Evolutionary conservation across 176 grass and related monocot genomes (phyloP), one percentile per base, ranked within the genome.

Genomic region (Coix lacrymajobi): DNA sequence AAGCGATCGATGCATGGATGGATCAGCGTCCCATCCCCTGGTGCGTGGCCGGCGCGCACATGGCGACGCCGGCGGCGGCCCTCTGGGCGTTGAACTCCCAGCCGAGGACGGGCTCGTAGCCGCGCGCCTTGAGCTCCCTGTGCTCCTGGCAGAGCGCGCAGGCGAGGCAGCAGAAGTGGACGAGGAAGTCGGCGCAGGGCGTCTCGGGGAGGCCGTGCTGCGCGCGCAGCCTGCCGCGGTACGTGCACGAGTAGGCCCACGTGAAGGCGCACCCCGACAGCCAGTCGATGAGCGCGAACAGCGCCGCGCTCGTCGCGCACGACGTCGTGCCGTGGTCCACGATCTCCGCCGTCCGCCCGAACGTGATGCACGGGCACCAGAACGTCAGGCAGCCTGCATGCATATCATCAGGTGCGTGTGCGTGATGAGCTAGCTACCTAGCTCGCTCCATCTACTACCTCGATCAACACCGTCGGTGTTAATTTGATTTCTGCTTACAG

Each of bases 311-410:
- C 7, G 85, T 38, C 2, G 88, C 93, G 67, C 93, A 92, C 41
- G 90, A 87, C 49, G 87, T 75, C 15, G 76, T 7, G 3, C 94
- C 94, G 74, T 46, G 22, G 79, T 97, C 94, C n/a, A 92, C 83
- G 6, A 94, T 90, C 86, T 97, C 94, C 25, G 94, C 94, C 6
- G 92, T 32, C 26, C 79, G 73, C 1, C 89, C 94, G 69, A 97
- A 94, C 5, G 89, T 90, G 62, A 97, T 78, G 85, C 89, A 97
- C 3, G 89, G 89, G 85, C 89, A 97, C 20, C 88, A 97, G 12
- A n/a, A 92, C 5, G 94, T 90, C 51, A 94, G 0, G 79, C 87
- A 97, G 45, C 63, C 63, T 66, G 63, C 63, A 57, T 9, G 3
- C 17, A 51, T 17, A 4, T n/a, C n/a, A n/a, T n/a, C n/a, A n/a